Conservation (phyloP, 2,329 filamentous ascomycete species). For the Ceratocystiopsis sp. region DNA sequence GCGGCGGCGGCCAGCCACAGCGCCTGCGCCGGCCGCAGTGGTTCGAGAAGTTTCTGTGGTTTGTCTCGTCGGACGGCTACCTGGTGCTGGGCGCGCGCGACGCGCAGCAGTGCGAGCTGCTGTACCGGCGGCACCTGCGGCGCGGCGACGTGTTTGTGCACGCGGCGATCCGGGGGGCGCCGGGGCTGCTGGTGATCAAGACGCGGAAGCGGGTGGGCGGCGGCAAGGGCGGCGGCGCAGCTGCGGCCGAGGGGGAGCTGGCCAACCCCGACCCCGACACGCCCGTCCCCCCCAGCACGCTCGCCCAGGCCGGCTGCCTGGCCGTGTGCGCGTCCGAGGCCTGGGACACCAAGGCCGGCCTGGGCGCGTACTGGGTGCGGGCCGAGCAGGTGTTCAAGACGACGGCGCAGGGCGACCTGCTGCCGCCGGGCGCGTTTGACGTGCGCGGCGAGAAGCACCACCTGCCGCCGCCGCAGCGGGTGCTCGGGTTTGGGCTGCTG, state of each 20-base stretch:
- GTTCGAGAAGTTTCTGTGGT: conserved; percentile 97
- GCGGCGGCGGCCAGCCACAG: conserved; percentile 75
- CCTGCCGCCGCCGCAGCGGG: conserved; percentile 67
- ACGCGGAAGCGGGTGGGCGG: too few relatives aligned
- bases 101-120: conserved; percentile 71
- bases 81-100: conserved; percentile 82
- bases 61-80: conserved; percentile 90
- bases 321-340: conserved; percentile 73
- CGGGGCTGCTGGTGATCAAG: conserved; percentile 66
- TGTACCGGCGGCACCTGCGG: conserved; percentile 74
- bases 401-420: conserved; percentile 59
- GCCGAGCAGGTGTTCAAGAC: conserved; percentile 83
- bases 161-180: conserved; percentile 71
- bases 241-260: too few relatives aligned
- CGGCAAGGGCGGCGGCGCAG: too few relatives aligned
- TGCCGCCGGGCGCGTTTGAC: conserved; percentile 63
- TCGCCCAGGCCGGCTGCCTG: conserved; percentile 77
- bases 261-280: conserved; percentile 52
- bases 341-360: conserved; percentile 92
- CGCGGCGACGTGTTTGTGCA: conserved; percentile 89
- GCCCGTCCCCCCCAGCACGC: conserved; percentile 77
- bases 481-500: conserved; percentile 74
- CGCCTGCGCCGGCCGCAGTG: conserved; percentile 72
- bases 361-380: conserved; percentile 92
- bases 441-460: conserved; percentile 81